Conservation (phyloP, 148 eudicot genomes). For the Arbutus unedo region DNA sequence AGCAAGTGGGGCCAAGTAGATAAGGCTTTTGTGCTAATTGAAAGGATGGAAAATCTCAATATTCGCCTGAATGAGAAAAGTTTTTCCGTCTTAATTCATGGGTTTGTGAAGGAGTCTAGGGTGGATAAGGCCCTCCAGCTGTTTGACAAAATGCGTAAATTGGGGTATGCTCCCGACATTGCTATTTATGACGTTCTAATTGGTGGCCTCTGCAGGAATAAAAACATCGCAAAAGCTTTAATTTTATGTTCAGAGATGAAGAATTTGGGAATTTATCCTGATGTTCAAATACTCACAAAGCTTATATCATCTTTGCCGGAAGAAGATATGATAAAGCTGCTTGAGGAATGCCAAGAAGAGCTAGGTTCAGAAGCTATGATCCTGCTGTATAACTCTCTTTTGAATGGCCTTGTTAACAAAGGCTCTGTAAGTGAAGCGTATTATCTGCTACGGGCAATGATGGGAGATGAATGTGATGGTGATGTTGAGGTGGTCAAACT, state of each 20-base stretch:
- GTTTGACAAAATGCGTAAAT: conserved; percentile 52
- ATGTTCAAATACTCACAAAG: conserved; percentile 44
- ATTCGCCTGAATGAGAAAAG: conserved; percentile 67
- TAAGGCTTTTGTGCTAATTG: conserved; percentile 64
- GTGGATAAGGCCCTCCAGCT: conserved; percentile 65
- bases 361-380: conserved; percentile 30
- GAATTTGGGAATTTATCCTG: conserved; percentile 50
- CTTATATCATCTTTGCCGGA: conserved; percentile 44
- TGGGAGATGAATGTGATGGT: conserved; percentile 30
- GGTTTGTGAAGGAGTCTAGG: conserved; percentile 57
- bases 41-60: conserved; percentile 42
- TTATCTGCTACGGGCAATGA: conserved; percentile 32
- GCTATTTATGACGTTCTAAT: conserved; percentile 65
- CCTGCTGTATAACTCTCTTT: conserved; percentile 45
- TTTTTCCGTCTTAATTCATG: conserved; percentile 60
- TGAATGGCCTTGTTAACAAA: conserved; percentile 43
- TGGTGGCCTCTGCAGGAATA: conserved; percentile 51
- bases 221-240: conserved; percentile 50
- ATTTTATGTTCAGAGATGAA: conserved; percentile 50
- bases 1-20: conserved; percentile 77
- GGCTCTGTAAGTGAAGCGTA: conserved; percentile 54
- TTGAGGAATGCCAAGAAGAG: conserved; percentile 35
- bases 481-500: conserved; percentile 30
- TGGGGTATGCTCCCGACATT: conserved; percentile 51
- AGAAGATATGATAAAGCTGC: conserved; percentile 40